Evolutionary conservation across 2,329 filamentous ascomycete genomes (phyloP).

Genomic region (Penicillium oxalicum): DNA sequence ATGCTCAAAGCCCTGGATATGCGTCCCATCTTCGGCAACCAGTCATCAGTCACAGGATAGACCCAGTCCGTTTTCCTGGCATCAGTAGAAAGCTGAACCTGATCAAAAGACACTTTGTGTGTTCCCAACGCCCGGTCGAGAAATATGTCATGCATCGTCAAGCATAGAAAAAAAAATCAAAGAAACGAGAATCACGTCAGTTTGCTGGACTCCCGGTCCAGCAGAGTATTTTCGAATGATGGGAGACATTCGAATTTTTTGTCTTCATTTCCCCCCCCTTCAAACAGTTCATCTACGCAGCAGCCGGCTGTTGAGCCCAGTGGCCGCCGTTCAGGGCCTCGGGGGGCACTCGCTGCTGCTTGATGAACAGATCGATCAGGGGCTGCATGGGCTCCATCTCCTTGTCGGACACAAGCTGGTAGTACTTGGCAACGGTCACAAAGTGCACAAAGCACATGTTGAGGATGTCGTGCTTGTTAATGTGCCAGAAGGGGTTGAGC

Average conservation of each 20-base stretch:
- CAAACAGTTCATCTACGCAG: slow-evolving; percentile 18
- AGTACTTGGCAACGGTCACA: slow-evolving; percentile 69
- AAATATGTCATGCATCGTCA: slow-evolving; percentile 23
- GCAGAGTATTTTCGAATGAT: slow-evolving; percentile 3
- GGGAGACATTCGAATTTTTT: not conserved
- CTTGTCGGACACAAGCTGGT: slow-evolving; percentile 78
- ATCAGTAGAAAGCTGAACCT: slow-evolving; percentile 17
- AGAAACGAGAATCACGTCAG: not conserved
- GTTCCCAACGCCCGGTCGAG: slow-evolving; percentile 32
- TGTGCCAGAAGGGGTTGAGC: slow-evolving; percentile 73
- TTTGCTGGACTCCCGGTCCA: slow-evolving; percentile 10
- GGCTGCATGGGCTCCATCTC: slow-evolving; percentile 96
- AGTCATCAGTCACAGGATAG: not conserved
- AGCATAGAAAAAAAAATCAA: slow-evolving; percentile 7
- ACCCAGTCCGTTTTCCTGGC: slow-evolving; percentile 12
- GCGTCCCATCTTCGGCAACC: slow-evolving; percentile 19
- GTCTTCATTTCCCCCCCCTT: slow-evolving; percentile 1
- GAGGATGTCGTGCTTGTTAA: slow-evolving; percentile 64
- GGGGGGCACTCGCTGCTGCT: slow-evolving; percentile 77
- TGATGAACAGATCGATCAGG: slow-evolving; percentile 84
- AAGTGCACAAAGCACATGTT: slow-evolving; percentile 88
- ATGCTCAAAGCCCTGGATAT: slow-evolving; percentile 27
- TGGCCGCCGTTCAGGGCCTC: slow-evolving; percentile 47
- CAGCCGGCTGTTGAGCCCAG: slow-evolving; percentile 35
- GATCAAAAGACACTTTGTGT: slow-evolving; percentile 20